A percentile compares a stretch with the other conserved stretches of the same genome.
These are phyloP conservation scores for Sphagnum fallax DNA, from an alignment of 228 moss, liverwort and hornwort species.

Conservation along the genomic window DNA sequence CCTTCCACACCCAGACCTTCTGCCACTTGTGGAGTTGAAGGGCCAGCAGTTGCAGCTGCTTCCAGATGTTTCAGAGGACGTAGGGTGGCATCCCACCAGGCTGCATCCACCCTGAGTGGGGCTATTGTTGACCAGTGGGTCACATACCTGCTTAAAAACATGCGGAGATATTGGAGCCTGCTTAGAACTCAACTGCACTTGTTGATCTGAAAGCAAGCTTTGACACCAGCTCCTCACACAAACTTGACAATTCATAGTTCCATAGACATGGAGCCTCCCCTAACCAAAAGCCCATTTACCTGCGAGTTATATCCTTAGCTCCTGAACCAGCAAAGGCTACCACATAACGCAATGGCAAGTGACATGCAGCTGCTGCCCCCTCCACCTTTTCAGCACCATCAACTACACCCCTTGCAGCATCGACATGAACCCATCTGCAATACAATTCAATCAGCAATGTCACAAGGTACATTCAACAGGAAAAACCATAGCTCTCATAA, in stretches of 20 bases:
- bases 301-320: constrained; percentile 96
- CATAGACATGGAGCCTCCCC: no score
- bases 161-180: not conserved
- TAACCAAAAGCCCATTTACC: constrained; percentile 19
- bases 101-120: constrained; percentile 66
- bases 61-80: constrained; percentile 77
- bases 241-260: not conserved
- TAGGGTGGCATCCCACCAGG: constrained; percentile 80
- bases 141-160: constrained; percentile 49
- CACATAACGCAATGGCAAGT: constrained; percentile 80
- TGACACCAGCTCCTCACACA: not conserved
- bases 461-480: no score
- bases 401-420: constrained; percentile 75
- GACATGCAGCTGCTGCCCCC: constrained; percentile 72
- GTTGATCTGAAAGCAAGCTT: not conserved
- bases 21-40: constrained; percentile 13
- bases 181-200: not conserved
- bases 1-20: not conserved
- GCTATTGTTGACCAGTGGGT: constrained; percentile 71
- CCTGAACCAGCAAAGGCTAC: constrained; percentile 86
- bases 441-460: not conserved
- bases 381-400: constrained; percentile 89
- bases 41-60: constrained; percentile 66
- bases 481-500: no score
- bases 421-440: constrained; percentile 83